Evolutionary conservation across 1,284 basidiomycete genomes (phyloP), one percentile per base, ranked within the genome.

Genomic region (Chiua sp.): DNA sequence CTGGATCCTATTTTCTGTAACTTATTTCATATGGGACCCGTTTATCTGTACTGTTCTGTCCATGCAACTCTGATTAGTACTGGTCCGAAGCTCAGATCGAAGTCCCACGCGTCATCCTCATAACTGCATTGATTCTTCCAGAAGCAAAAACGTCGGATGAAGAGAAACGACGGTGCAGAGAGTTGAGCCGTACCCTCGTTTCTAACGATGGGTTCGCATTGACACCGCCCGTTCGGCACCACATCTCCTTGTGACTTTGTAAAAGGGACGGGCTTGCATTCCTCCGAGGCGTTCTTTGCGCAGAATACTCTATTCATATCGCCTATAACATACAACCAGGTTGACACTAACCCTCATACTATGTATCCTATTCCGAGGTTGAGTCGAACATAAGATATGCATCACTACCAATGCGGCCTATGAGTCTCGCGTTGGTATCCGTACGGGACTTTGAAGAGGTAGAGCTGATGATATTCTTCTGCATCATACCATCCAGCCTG

Each of bases 391-490:
- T 13, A 4, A 18, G 26, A 32, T n/a, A 12, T 15, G 20, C 7
- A 51, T 56, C 10, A 32, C 10, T 6, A 85, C 83, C 84, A 86
- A 58, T 84, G 79, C 33, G 85, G 66, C 22, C 62, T 75, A 64
- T 87, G 85, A 12, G 79, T 85, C 7, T 82, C 78, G 66, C 84
- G 87, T 52, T 87, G 83, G 65, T 87, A 87, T 1, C 86, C 85
- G 4, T 60, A 50, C 49, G 84, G 84, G 67, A 87, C 85, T 67
- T 89, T 87, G 76, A 88, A 87, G 11, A 94, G 79, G 71, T 95
- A 96, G 51, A 92, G 78, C 72, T 96, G 94, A 75, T 96, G 94
- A 72, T 96, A 94, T 18, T 86, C 82, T 73, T 97, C 94, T 0
- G 91, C 94, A 59, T 92, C 80, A 78, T 86, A 94, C 93, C 93